Evolutionary conservation across 2,329 filamentous ascomycete species (phyloP).

Genomic region (Neofusicoccum umdonicola): DNA sequence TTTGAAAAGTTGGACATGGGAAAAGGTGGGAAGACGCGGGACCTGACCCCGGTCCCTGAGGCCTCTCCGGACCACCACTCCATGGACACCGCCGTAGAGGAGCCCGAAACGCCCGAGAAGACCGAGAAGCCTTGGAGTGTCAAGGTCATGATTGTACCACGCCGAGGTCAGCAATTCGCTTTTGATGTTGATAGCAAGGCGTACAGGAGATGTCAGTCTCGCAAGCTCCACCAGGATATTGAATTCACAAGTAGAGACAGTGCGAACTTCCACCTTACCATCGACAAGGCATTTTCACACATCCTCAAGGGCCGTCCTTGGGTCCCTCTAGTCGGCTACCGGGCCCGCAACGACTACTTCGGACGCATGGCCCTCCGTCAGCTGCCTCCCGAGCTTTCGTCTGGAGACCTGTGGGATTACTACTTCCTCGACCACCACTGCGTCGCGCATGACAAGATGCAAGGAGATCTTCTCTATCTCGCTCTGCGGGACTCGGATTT

Average conservation of each 20-base stretch:
- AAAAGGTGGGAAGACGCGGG: slow-evolving; percentile 17
- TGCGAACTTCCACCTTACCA: slow-evolving; percentile 34
- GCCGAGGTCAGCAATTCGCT: slow-evolving; percentile 36
- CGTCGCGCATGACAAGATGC: slow-evolving; percentile 42
- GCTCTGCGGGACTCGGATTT: slow-evolving; percentile 40
- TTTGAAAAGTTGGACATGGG: slow-evolving; percentile 34
- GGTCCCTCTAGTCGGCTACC: slow-evolving; percentile 40
- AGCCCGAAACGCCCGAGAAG: slow-evolving; percentile 31
- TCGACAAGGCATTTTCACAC: slow-evolving; percentile 37
- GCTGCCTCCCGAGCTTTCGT: slow-evolving; percentile 33
- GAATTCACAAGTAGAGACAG: slow-evolving; percentile 37
- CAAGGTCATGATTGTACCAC: slow-evolving; percentile 38
- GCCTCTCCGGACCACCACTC: slow-evolving; percentile 2
- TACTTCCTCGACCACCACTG: slow-evolving; percentile 42
- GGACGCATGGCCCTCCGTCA: slow-evolving; percentile 38
- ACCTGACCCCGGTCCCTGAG: not conserved
- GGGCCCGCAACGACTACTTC: slow-evolving; percentile 38
- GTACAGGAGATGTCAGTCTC: slow-evolving; percentile 37
- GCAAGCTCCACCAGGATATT: slow-evolving; percentile 39
- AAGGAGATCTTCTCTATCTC: slow-evolving; percentile 41
- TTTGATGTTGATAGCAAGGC: slow-evolving; percentile 39
- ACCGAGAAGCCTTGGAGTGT: slow-evolving; percentile 36
- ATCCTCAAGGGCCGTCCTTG: slow-evolving; percentile 38
- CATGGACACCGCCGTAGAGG: slow-evolving; percentile 22
- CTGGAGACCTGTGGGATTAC: slow-evolving; percentile 39